Evolutionary conservation across 1,284 basidiomycete species (phyloP), one percentile per base, ranked within the genome.

Genomic region (Trichosporon sp.): DNA sequence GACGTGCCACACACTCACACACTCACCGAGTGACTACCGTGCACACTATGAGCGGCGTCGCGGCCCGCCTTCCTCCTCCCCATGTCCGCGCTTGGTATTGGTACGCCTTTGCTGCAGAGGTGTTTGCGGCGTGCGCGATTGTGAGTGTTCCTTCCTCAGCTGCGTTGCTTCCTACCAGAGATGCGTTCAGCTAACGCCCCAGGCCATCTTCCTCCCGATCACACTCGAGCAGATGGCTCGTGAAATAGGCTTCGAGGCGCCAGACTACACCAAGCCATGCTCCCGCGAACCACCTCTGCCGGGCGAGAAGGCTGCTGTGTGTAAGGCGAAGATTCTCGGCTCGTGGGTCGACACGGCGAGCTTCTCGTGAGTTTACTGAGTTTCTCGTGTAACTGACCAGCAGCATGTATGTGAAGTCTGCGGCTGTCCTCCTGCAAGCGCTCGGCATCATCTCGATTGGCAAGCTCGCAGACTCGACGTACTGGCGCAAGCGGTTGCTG

Each of bases 361-460:
- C 71, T 93, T 93, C 79, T 92, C 90, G 91, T 90, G 60, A 58
- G 86, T 61, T 25, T 44, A n/a, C 1, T 6, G 25, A 9, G 7
- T 8, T 6, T 25, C 19, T n/a, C 5, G 13, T 4, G 5, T 4
- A 44, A 27, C 29, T 44, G 31, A 49, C 29, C 10, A 14, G 46
- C 69, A 94, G 92, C 72, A 82, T 95, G 60, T 95, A 94, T 74
- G 86, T 90, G 31, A 90, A 91, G 77, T 94, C 92, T 0, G 82
- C 87, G 8, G 91, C 90, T 0, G 93, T 96, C 0, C 87, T 88
- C 0, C 77, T 93, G 0, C 94, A 96, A 75, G 93, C 92, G 0
- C 74, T 95, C 16, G 90, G 89, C 0, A 92, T 96, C 56, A 92
- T 95, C 66, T 92, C 91, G 10, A 89, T 94, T 83, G 91, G 92